Base-by-base conservation (phyloP, 2,329 filamentous ascomycete genomes). In the Venturia asperata region DNA sequence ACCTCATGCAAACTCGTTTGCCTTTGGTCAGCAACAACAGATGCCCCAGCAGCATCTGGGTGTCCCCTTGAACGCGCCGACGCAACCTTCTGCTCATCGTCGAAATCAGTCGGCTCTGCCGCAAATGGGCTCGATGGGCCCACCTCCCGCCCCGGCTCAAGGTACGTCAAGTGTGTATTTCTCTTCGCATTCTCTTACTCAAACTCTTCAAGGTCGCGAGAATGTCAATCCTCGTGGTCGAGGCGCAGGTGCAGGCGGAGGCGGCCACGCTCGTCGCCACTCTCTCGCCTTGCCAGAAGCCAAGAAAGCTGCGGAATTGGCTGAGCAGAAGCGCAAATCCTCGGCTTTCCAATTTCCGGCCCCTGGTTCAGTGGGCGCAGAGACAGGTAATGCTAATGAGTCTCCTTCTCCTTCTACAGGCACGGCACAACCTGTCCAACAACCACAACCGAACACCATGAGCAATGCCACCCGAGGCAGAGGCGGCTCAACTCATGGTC, bases 31-130 rank as follows among this genome's bases (percentile, higher is more conserved):
- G 72, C 90, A 90, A 79, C 81, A 89, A 73, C 84, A 85, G 72
- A 87, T 89, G 77, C 87, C 88, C 68, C 78, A 77, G 73, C 80
- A 80, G 69, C 80, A 82, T 70, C 78, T 87, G 74, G 89, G 87
- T 69, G 83, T 90, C 43, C 83, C 85, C 65, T 86, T 93, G 85
- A 89, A 87, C 71, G 82, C 89, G 68, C 88, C 90, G 55, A 87
- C 84, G 68, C 91, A 94, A 76, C 87, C 90, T 69, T 81, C 87
- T 71, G 87, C 91, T 77, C 94, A 99, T 83, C 92, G 94, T 77
- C 92, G 94, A 81, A 97, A 97, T 82, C 93, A 97, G 79, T 97
- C 94, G 75, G 93, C 93, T 74, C 84, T 97, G 70, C 92, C 94
- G 62, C 94, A 91, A 72, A 91, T 97, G 84, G 86, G 88, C 68